Evolutionary conservation across 176 grass and related monocot genomes (phyloP), one percentile per base, ranked within the genome.

Genomic region (Rhynchospora breviuscula): DNA sequence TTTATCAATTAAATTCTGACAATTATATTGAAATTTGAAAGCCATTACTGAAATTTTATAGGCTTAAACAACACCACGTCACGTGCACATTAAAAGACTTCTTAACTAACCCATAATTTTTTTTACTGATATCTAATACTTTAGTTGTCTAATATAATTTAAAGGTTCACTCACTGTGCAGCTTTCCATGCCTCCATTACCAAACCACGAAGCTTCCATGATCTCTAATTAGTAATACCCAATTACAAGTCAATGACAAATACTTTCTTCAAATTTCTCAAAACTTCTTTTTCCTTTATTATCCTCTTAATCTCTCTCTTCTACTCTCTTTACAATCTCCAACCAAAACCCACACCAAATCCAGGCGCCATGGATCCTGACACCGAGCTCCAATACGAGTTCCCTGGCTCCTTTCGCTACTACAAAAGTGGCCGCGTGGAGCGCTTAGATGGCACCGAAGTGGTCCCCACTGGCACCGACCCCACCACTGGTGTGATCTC

Each of bases 371-470:
- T 94, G 92, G 85, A 85, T 59, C 35, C 85, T 3, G 51, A 77
- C 79, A 13, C 92, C 43, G 81, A 89, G 64, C 65, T 94, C 17
- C 82, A 94, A 59, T 94, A 86, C 83, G 82, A 91, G 0, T 63
- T 91, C 64, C 87, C 85, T 0, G 87, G 79, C 78, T 47, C 74
- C 59, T 0, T 91, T 26, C 85, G 92, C 72, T 2, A 46, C 86
- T 87, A 90, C 90, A 95, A 89, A 85, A 92, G 61, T 53, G 90
- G 93, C 82, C 93, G 88, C 84, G 82, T 87, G 65, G 90, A 95
- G 73, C 93, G 93, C 66, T 81, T 92, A 81, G 85, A 91, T 23
- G 89, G 89, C 73, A 89, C 87, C 53, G 73, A 91, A 52, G 81
- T 86, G 81, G 85, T 81, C 51, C 89, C 87, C 47, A 85, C 89